A percentile compares a stretch with the other conserved stretches of the same genome.
Evolutionary conservation across 176 grass and related monocot species (phyloP).

Genomic region (Eragrostis curvula): DNA sequence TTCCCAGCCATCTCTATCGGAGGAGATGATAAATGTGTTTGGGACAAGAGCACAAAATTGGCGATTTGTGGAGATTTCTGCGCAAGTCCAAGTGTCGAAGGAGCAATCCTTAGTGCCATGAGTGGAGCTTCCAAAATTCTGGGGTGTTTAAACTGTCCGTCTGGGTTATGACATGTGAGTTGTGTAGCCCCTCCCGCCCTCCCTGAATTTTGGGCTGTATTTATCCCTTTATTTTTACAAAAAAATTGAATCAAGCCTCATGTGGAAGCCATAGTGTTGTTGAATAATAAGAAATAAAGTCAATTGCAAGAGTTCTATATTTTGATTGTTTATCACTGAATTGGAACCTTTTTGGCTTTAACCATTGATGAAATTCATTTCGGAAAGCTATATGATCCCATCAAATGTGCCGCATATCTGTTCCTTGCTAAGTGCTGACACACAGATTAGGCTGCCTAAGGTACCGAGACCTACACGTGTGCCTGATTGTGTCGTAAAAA

Average conservation of each 20-base stretch:
- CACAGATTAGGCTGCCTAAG: background rate
- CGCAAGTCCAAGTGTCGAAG: slow-evolving; percentile 69
- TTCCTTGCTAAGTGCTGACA: background rate
- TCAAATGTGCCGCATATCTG: background rate
- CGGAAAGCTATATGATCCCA: background rate
- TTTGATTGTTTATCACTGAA: background rate
- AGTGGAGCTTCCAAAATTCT: slow-evolving; percentile 82
- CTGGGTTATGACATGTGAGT: slow-evolving; percentile 59
- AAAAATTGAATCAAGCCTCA: slow-evolving; percentile 15
- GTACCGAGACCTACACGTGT: background rate
- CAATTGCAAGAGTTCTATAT: slow-evolving; percentile 1
- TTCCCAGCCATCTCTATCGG: slow-evolving; percentile 66
- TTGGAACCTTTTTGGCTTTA: background rate
- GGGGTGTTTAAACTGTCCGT: slow-evolving; percentile 62
- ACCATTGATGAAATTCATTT: background rate
- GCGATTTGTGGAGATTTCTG: slow-evolving; percentile 96
- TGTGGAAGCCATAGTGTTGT: slow-evolving; percentile 19
- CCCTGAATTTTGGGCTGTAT: slow-evolving; percentile 4
- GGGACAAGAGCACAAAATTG: slow-evolving; percentile 71
- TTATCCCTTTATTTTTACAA: background rate
- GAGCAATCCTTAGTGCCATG: slow-evolving; percentile 78
- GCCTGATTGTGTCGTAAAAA: background rate
- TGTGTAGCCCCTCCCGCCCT: background rate
- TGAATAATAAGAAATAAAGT: slow-evolving; percentile 41
- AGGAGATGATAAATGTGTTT: slow-evolving; percentile 78